These are phyloP conservation scores for Aspergillus sclerotiicarbonarius DNA, from an alignment of 495 filamentous ascomycete genomes.

Conservation along the genomic window DNA sequence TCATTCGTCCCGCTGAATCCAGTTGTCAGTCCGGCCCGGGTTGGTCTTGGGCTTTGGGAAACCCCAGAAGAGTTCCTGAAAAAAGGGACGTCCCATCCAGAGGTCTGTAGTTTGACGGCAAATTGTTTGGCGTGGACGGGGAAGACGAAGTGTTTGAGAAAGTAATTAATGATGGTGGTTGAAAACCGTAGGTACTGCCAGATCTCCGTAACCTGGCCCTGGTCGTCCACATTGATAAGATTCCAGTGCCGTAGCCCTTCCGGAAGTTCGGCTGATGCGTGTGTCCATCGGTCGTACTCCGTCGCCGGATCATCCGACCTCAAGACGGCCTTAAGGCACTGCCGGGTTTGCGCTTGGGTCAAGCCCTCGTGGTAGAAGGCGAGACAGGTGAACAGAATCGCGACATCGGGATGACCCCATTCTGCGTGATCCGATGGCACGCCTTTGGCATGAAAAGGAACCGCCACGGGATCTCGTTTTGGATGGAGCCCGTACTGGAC, in stretches of 20 bases:
- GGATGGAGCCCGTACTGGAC: slow-evolving; percentile 65
- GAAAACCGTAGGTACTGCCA: slow-evolving; percentile 51
- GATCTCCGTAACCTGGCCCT: slow-evolving; percentile 35
- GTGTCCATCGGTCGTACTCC: slow-evolving; percentile 56
- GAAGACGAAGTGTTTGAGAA: slow-evolving; percentile 59
- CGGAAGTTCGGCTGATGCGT: slow-evolving; percentile 33
- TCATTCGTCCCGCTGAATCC: slow-evolving; percentile 76
- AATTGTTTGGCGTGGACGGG: slow-evolving; percentile 62
- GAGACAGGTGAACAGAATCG: slow-evolving; percentile 63
- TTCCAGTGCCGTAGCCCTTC: slow-evolving; percentile 42
- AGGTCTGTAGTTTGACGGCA: slow-evolving; percentile 59
- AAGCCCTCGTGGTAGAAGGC: slow-evolving; percentile 69
- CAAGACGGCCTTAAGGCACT: slow-evolving; percentile 47
- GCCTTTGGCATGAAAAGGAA: slow-evolving; percentile 69
- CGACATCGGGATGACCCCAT: slow-evolving; percentile 70
- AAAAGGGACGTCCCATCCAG: slow-evolving; percentile 63
- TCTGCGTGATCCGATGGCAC: slow-evolving; percentile 61
- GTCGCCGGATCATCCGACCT: slow-evolving; percentile 54
- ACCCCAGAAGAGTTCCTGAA: background rate
- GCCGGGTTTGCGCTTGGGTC: slow-evolving; percentile 44
- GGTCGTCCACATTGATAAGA: slow-evolving; percentile 60
- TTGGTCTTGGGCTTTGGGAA: background rate
- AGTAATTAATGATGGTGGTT: slow-evolving; percentile 58
- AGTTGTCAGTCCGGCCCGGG: slow-evolving; percentile 39
- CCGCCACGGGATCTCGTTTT: slow-evolving; percentile 55